phyloP scores from a whole-genome alignment of 345 rosid species.

The Acer campestre region DNA sequence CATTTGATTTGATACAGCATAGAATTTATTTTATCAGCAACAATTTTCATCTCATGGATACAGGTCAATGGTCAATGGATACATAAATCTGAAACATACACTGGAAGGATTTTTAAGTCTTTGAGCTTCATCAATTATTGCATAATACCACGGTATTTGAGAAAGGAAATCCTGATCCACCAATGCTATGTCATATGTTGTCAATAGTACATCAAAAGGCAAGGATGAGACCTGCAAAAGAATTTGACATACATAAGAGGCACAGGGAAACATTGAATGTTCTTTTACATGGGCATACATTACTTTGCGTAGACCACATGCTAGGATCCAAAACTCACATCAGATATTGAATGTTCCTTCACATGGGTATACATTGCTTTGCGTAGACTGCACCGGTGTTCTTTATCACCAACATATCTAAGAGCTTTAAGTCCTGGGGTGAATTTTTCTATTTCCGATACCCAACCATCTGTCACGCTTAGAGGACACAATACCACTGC shows the following conservation, averaged over 20 bases:
- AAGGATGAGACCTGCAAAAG: conserved; percentile 51
- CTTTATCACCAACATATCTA: conserved; percentile 82
- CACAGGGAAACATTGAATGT: conserved; percentile 16
- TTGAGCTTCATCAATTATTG: conserved; percentile 89
- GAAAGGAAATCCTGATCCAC: conserved; percentile 81
- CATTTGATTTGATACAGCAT: not conserved
- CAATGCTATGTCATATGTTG: conserved; percentile 77
- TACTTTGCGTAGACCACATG: conserved; percentile 39
- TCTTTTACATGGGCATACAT: conserved; percentile 48
- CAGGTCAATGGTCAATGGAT: not conserved
- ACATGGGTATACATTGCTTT: conserved; percentile 48
- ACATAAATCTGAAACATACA: conserved; percentile 46
- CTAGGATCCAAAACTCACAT: conserved; percentile 46
- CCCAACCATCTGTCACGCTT: conserved; percentile 90
- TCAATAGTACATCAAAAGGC: conserved; percentile 79
- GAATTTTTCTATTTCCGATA: conserved; percentile 69
- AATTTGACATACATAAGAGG: conserved; percentile 8
- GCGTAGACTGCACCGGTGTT: conserved; percentile 53
- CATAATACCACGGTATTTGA: conserved; percentile 80
- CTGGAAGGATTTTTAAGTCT: conserved; percentile 89
- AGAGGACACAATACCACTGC: conserved; percentile 87
- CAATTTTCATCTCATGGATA: not conserved
- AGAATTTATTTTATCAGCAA: not conserved
- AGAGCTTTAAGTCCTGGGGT: conserved; percentile 63
- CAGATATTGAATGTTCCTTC: conserved; percentile 31